A percentile compares a stretch with the other conserved stretches of the same genome.
Evolutionary conservation across 2,329 filamentous ascomycete species (phyloP).

Genomic region (Pseudopithomyces maydicus): DNA sequence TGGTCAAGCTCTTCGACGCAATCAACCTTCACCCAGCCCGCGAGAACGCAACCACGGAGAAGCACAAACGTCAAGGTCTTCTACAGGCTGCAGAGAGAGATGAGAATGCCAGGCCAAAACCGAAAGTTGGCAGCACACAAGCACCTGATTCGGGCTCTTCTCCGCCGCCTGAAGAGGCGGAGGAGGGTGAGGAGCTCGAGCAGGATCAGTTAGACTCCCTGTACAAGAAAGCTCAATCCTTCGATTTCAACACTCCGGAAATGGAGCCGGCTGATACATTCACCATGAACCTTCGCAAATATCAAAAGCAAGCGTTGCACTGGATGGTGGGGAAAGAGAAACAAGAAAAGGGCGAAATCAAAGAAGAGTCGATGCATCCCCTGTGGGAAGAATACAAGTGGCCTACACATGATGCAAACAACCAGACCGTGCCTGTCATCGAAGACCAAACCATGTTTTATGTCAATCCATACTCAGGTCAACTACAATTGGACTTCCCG

Average conservation of each 20-base stretch:
- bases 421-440: constrained; percentile 71
- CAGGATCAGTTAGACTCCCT: constrained; percentile 93
- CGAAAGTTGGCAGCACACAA: constrained; percentile 57
- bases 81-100: constrained; percentile 86
- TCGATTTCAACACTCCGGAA: constrained; percentile 90
- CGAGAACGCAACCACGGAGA: constrained; percentile 74
- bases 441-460: constrained; percentile 78
- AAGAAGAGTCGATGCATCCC: constrained; percentile 88
- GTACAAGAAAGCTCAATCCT: constrained; percentile 95
- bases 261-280: constrained; percentile 84
- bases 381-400: constrained; percentile 95
- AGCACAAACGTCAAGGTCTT: constrained; percentile 80
- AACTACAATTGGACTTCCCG: constrained; percentile 89
- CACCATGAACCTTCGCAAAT: constrained; percentile 80
- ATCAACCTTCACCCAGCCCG: constrained; percentile 79
- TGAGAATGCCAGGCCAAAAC: constrained; percentile 65
- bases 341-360: constrained; percentile 68
- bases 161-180: constrained; percentile 66
- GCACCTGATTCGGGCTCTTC: constrained; percentile 53
- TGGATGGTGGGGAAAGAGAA: constrained; percentile 98
- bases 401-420: constrained; percentile 86
- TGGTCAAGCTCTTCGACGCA: constrained; percentile 89
- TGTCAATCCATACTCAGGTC: constrained; percentile 95
- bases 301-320: constrained; percentile 92
- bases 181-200: constrained; percentile 89